These are phyloP conservation scores for Rhododendron molle DNA, from an alignment of 148 eudicot species.

Conservation along the genomic window DNA sequence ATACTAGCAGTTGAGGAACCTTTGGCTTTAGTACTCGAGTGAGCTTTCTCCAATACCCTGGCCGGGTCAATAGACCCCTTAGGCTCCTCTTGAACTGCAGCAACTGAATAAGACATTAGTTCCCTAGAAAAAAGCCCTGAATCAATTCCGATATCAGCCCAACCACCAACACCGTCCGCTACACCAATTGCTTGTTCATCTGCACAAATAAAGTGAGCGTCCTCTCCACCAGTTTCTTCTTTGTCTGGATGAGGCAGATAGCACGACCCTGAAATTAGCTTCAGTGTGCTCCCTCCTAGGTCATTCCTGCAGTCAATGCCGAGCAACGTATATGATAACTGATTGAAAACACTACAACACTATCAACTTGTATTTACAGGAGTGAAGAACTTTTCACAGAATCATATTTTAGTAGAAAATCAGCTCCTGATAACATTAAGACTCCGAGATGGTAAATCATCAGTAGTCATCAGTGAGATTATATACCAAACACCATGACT, in stretches of 20 bases:
- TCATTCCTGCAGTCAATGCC: conserved; percentile 32
- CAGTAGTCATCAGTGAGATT: background rate
- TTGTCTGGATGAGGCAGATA: conserved; percentile 75
- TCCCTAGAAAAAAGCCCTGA: conserved; percentile 67
- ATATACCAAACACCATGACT: background rate
- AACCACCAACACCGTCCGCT: conserved; percentile 81
- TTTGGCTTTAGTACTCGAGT: conserved; percentile 50
- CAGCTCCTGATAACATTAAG: background rate
- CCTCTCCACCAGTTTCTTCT: conserved; percentile 80
- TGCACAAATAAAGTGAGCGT: conserved; percentile 63
- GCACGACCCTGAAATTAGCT: conserved; percentile 60
- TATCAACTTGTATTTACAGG: background rate
- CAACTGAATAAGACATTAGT: conserved; percentile 59
- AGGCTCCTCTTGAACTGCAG: conserved; percentile 63
- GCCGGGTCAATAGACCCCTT: conserved; percentile 60
- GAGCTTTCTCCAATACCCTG: conserved; percentile 71
- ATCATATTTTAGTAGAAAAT: background rate
- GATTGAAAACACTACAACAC: background rate
- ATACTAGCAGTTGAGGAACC: conserved; percentile 82
- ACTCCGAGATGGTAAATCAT: background rate
- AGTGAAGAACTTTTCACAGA: background rate
- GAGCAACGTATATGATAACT: background rate
- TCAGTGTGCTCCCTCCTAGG: conserved; percentile 32
- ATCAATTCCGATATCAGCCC: conserved; percentile 67
- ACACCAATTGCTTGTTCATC: conserved; percentile 65